These are phyloP conservation scores for Penicillium ochrochloron DNA, from an alignment of 495 filamentous ascomycete species.

Conservation along the genomic window DNA sequence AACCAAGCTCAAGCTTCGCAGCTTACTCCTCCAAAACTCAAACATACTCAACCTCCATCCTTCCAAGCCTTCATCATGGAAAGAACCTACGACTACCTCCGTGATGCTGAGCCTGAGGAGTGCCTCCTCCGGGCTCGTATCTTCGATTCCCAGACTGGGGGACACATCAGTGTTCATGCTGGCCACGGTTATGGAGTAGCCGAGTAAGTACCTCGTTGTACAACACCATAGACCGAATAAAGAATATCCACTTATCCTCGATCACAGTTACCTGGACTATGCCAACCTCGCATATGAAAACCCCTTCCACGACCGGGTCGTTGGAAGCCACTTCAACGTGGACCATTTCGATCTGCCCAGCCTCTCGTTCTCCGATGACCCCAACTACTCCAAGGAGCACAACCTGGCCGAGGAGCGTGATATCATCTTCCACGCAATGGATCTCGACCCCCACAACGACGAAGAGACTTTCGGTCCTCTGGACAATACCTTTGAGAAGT, in stretches of 20 bases:
- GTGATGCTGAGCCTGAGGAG: neutral
- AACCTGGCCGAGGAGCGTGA: neutral
- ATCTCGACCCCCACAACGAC: neutral
- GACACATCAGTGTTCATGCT: neutral
- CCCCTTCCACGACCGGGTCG: neutral
- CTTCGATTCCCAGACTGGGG: neutral
- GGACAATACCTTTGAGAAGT: neutral
- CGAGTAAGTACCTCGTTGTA: neutral
- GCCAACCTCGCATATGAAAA: neutral
- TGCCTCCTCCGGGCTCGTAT: neutral
- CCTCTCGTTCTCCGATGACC: too few species aligned
- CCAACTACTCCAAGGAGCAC: too few species aligned
- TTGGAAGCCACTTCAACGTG: neutral
- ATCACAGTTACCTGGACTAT: neutral
- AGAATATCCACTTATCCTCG: neutral
- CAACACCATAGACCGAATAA: neutral
- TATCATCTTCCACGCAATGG: neutral
- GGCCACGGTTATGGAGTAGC: neutral
- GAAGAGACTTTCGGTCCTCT: neutral
- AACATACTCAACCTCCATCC: neutral
- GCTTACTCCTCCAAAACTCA: neutral
- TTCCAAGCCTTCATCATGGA: neutral
- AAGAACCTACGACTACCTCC: neutral
- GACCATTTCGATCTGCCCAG: neutral
- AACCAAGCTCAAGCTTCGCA: conserved; percentile 5